These are phyloP conservation scores for Calonectria pauciramosa DNA, from an alignment of 2,329 filamentous ascomycete genomes.

Conservation along the genomic window DNA sequence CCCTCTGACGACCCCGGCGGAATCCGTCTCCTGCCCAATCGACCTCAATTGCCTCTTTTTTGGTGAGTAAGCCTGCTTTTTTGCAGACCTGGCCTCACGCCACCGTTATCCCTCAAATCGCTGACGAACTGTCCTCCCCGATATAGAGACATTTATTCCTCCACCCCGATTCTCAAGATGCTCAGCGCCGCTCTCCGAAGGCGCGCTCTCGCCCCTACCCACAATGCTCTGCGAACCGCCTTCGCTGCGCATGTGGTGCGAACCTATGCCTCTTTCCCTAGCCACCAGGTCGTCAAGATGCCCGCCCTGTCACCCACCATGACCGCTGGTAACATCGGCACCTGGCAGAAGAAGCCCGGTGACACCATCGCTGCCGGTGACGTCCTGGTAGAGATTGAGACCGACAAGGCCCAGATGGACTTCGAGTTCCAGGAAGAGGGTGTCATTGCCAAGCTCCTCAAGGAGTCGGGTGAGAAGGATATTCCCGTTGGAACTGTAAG, in stretches of 20 bases:
- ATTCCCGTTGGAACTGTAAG: slow-evolving; percentile 93
- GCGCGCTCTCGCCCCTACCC: slow-evolving; percentile 68
- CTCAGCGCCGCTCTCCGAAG: slow-evolving; percentile 75
- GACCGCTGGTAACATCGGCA: slow-evolving; percentile 95
- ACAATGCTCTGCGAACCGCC: slow-evolving; percentile 64
- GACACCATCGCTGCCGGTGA: slow-evolving; percentile 91
- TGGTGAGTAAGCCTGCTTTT: slow-evolving; percentile 39
- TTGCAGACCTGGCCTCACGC: slow-evolving; percentile 21
- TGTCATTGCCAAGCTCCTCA: slow-evolving; percentile 93
- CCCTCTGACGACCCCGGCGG: slow-evolving; percentile 38
- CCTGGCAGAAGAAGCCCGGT: slow-evolving; percentile 98
- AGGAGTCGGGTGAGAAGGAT: slow-evolving; percentile 94
- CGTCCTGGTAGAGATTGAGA: slow-evolving; percentile 98
- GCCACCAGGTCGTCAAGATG: slow-evolving; percentile 97
- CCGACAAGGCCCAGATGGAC: slow-evolving; percentile 99
- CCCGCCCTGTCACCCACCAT: slow-evolving; percentile 98
- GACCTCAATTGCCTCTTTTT: slow-evolving; percentile 42
- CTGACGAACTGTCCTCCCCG: slow-evolving; percentile 35
- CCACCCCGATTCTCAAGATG: slow-evolving; percentile 57
- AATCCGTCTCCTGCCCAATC: slow-evolving; percentile 39
- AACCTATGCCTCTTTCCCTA: slow-evolving; percentile 87
- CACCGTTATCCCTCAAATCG: slow-evolving; percentile 30
- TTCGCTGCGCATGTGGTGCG: slow-evolving; percentile 69
- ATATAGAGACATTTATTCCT: slow-evolving; percentile 48
- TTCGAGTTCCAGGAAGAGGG: slow-evolving; percentile 99